phyloP scores from a whole-genome alignment of 164 flowering plant genomes.

The Kingdonia uniflora region DNA sequence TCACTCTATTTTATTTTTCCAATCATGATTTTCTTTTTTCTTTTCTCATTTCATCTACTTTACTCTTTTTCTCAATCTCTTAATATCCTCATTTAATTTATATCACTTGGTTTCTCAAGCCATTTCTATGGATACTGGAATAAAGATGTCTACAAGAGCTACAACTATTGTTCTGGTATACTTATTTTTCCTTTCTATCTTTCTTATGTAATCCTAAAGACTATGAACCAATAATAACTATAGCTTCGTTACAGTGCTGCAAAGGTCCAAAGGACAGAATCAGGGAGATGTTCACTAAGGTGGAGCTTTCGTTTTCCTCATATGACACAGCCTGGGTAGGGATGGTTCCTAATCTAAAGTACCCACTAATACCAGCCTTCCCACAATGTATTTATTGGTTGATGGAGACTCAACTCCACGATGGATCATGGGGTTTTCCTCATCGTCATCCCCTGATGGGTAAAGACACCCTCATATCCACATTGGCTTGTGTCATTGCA shows the following conservation, averaged over 20 bases:
- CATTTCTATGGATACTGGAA: no score
- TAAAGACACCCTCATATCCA: slow-evolving; percentile 61
- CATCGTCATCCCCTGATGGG: slow-evolving; percentile 28
- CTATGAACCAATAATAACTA: not conserved
- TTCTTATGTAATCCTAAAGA: no score
- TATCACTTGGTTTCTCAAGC: no score
- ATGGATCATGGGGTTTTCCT: slow-evolving; percentile 83
- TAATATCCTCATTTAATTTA: no score
- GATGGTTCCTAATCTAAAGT: slow-evolving; percentile 68
- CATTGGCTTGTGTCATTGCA: slow-evolving; percentile 79
- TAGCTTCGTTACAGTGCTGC: slow-evolving; percentile 16
- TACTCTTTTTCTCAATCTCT: no score
- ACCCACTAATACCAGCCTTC: slow-evolving; percentile 42
- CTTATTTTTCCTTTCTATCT: no score
- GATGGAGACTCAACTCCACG: slow-evolving; percentile 53
- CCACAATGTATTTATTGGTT: slow-evolving; percentile 70
- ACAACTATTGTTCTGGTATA: no score
- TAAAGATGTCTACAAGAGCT: no score
- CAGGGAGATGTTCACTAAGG: slow-evolving; percentile 37
- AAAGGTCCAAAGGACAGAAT: slow-evolving; percentile 45
- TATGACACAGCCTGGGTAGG: slow-evolving; percentile 99
- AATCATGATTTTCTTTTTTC: no score
- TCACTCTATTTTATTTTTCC: no score
- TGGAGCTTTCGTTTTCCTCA: slow-evolving; percentile 65
- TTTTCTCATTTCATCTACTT: no score